Base-by-base conservation (phyloP, 495 filamentous ascomycete genomes). In the Penicillium nucicola region DNA sequence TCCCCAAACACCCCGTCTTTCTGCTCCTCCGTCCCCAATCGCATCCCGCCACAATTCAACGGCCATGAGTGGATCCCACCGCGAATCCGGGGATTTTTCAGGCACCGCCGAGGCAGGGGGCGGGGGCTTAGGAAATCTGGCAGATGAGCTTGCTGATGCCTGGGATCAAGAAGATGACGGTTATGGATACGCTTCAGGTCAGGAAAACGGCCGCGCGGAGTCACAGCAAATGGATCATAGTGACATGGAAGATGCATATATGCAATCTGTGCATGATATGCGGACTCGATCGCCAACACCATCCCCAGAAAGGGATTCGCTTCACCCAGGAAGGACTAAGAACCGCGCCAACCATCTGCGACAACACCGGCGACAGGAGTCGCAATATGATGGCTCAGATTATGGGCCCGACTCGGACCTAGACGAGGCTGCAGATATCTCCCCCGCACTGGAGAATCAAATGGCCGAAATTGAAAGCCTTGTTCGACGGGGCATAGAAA, bases 391-490 rank as follows among this genome's bases (percentile, higher is more conserved):
- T 42, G 77, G 78, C 4, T 83, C 79, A 1, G 80, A 83, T 53
- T 83, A 80, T 53, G 80, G 79, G 11, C 74, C 77, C 30, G 86
- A 90, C 57, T 86, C 84, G n/a, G 89, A 92, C 59, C 68, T 89
- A 12, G 86, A 80, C 34, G 68, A 85, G 18, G 76, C 77, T 5
- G 70, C 82, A 5, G 86, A 85, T 33, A 85, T 95, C 48, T 84
- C 89, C 6, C 79, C 84, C 7, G 82, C 80, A 30, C 67, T 95
- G 47, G 86, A 92, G 54, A 78, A 79, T 17, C 85, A 84, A 60
- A 86, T 95, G 66, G 85, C 87, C 47, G 83, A 84, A 44, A 82
- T 95, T 39, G 88, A 92, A 59, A 82, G 80, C 52, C 72, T 93
- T 20, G 89, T 80, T 14, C 72, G 87, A 43, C 74, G 87, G 52